Percentiles rank a stretch among this genome's conserved stretches.
Conservation (phyloP, 441 rosid genomes). For the Adansonia rubrostipa region DNA sequence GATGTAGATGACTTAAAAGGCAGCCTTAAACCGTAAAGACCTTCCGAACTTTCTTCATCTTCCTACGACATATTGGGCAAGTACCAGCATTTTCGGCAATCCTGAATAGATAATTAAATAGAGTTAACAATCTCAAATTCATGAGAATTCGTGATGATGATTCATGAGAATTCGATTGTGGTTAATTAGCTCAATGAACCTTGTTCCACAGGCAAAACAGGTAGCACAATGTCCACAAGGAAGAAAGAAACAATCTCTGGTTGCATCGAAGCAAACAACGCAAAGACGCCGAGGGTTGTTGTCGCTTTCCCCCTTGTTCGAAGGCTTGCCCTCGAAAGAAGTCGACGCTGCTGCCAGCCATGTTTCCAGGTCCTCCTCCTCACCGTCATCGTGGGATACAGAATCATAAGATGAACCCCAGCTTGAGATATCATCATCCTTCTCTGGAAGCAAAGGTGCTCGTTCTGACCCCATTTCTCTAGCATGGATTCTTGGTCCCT, state of each 20-base stretch:
- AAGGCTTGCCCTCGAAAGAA: constrained; percentile 31
- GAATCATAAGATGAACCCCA: constrained; percentile 61
- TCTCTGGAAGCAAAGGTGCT: constrained; percentile 46
- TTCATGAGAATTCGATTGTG: no score
- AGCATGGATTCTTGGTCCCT: constrained; percentile 18
- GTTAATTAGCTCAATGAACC: constrained; percentile 32
- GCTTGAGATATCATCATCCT: constrained; percentile 55
- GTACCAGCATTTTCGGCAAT: constrained; percentile 49
- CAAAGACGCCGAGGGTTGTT: constrained; percentile 35
- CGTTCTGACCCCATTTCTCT: constrained; percentile 35
- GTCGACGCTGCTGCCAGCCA: constrained; percentile 26
- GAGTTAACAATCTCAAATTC: not conserved
- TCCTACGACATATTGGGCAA: constrained; percentile 60
- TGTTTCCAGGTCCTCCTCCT: constrained; percentile 43
- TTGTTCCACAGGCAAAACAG: constrained; percentile 59
- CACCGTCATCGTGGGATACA: constrained; percentile 42
- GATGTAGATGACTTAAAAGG: not conserved
- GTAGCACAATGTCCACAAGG: constrained; percentile 68
- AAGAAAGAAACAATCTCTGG: constrained; percentile 63
- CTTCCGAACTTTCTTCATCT: constrained; percentile 59
- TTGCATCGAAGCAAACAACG: constrained; percentile 53
- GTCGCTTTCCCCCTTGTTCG: constrained; percentile 36
- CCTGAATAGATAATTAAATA: constrained; percentile 36
- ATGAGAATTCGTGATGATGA: no score
- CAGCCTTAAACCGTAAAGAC: constrained; percentile 47